These are phyloP conservation scores for Penicillium crustosum DNA, from an alignment of 2,329 filamentous ascomycete genomes.

Conservation along the genomic window DNA sequence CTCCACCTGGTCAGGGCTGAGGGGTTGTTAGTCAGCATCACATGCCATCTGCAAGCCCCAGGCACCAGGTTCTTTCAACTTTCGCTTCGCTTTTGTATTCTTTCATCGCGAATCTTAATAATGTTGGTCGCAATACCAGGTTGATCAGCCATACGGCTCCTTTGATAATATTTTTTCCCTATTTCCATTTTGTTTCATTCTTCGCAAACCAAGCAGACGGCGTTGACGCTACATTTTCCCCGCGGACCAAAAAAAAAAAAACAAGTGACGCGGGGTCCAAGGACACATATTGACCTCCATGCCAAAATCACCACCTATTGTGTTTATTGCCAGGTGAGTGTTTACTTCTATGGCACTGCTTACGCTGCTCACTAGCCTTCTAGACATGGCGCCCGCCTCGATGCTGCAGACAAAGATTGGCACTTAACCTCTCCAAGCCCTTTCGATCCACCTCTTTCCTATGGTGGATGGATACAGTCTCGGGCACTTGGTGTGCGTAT, in stretches of 20 bases:
- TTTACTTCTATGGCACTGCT: neutral
- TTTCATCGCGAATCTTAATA: constrained; percentile 1
- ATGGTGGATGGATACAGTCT: constrained; percentile 88
- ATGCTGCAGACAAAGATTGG: constrained; percentile 94
- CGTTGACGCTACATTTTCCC: neutral
- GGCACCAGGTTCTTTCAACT: neutral
- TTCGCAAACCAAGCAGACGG: neutral
- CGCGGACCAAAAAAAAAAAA: neutral
- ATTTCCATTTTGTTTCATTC: neutral
- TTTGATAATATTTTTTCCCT: neutral
- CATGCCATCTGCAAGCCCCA: constrained; percentile 1
- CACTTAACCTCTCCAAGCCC: constrained; percentile 88
- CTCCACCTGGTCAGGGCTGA: neutral
- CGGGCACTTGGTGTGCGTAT: constrained; percentile 80
- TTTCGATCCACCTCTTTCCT: constrained; percentile 93
- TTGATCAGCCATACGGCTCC: neutral
- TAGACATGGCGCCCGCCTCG: constrained; percentile 88
- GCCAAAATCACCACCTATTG: constrained; percentile 42
- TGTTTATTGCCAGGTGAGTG: constrained; percentile 45
- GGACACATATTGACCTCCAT: constrained; percentile 22
- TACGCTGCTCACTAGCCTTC: constrained; percentile 40
- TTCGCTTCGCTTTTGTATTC: neutral
- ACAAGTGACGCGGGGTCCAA: neutral
- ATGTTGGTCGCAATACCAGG: constrained; percentile 1
- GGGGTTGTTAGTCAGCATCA: constrained; percentile 8